Evolutionary conservation across 805 yeast genomes (phyloP).

Genomic region (Spathaspora boniae): DNA sequence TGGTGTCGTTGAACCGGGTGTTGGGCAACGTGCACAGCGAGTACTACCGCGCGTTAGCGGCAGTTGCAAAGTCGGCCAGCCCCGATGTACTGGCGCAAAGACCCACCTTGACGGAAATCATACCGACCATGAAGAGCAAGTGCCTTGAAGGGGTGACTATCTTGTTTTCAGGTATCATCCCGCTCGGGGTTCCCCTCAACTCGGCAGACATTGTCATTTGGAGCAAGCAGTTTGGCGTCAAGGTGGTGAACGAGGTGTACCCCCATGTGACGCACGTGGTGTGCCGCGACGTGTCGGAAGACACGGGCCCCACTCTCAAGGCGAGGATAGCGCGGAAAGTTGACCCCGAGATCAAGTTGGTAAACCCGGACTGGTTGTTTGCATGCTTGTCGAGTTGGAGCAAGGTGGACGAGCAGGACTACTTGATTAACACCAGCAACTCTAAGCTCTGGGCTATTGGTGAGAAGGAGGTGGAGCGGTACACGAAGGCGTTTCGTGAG

Average conservation of each 20-base stretch:
- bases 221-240: slow-evolving; percentile 91
- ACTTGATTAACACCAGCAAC: slow-evolving; percentile 48
- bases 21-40: slow-evolving; percentile 60
- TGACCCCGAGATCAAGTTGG: slow-evolving; percentile 67
- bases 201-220: slow-evolving; percentile 86
- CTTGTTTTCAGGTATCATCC: slow-evolving; percentile 85
- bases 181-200: slow-evolving; percentile 70
- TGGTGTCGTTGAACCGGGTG: slow-evolving; percentile 58
- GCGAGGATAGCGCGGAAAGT: slow-evolving; percentile 72
- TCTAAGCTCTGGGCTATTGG: slow-evolving; percentile 43
- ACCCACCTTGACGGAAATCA: slow-evolving; percentile 66
- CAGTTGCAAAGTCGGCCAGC: slow-evolving; percentile 10
- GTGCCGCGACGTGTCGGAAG: slow-evolving; percentile 56
- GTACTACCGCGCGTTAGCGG: slow-evolving; percentile 54
- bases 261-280: slow-evolving; percentile 84
- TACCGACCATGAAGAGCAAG: slow-evolving; percentile 67
- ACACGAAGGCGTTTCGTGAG: slow-evolving; percentile 22
- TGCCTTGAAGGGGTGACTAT: slow-evolving; percentile 69
- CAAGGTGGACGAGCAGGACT: slow-evolving; percentile 60
- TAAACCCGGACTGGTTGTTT: slow-evolving; percentile 90
- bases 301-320: slow-evolving; percentile 60
- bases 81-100: slow-evolving; percentile 4
- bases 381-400: slow-evolving; percentile 80
- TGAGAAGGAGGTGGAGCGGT: slow-evolving; percentile 44
- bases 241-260: slow-evolving; percentile 66